These are phyloP conservation scores for Straminergon stramineum DNA, from an alignment of 225 moss, liverwort and hornwort genomes.

Conservation along the genomic window DNA sequence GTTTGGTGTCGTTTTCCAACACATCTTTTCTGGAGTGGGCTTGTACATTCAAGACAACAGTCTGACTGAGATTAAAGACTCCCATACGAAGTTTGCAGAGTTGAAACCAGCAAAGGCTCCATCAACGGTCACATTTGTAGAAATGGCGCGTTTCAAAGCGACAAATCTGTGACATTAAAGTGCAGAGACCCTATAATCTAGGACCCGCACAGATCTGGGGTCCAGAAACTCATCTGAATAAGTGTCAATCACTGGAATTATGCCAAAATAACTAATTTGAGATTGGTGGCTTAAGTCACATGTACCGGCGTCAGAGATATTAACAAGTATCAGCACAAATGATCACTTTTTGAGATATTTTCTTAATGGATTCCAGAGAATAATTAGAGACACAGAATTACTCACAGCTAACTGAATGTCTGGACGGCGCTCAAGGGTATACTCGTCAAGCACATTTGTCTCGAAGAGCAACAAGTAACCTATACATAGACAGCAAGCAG, in stretches of 20 bases:
- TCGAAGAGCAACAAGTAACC: conserved; percentile 73
- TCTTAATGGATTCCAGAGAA: background rate
- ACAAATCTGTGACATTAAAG: background rate
- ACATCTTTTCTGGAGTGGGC: background rate
- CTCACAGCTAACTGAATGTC: conserved; percentile 77
- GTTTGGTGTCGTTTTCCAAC: background rate
- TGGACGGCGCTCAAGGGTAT: conserved; percentile 41
- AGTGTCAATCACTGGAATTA: background rate
- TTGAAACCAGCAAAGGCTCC: background rate
- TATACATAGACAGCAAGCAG: conserved; percentile 5
- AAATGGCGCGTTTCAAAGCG: background rate
- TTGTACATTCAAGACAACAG: background rate
- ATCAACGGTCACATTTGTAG: background rate
- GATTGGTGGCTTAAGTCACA: background rate
- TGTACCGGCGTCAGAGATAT: background rate
- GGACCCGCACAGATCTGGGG: background rate
- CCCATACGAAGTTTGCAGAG: background rate
- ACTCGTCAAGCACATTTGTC: conserved; percentile 37
- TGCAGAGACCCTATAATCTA: background rate
- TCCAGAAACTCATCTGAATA: background rate
- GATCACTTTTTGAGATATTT: background rate
- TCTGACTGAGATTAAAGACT: background rate
- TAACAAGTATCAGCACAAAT: background rate
- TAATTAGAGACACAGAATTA: background rate
- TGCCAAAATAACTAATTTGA: background rate